Evolutionary conservation across 1,139 yeast genomes (phyloP).

Genomic region (Yamadazyma buinensis): DNA sequence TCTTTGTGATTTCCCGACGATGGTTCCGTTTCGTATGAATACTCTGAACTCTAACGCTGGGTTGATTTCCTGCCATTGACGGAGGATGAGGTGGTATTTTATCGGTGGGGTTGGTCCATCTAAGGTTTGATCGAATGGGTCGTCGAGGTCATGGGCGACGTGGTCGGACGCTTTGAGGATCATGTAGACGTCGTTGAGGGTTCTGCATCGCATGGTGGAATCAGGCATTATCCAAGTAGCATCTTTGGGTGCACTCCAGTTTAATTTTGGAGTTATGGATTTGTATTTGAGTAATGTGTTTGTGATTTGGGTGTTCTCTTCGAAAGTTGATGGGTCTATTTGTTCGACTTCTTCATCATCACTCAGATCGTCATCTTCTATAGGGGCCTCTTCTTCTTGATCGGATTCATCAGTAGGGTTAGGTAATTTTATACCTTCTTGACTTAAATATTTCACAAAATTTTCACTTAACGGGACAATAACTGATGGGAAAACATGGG

Average conservation of each 20-base stretch:
- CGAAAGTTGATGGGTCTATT: constrained; percentile 51
- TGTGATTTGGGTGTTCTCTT: constrained; percentile 53
- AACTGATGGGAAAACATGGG: constrained; percentile 47
- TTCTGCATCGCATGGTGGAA: constrained; percentile 66
- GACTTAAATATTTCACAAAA: constrained; percentile 66
- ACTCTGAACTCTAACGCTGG: constrained; percentile 91
- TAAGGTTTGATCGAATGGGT: constrained; percentile 70
- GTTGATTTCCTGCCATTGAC: constrained; percentile 76
- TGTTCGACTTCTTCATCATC: constrained; percentile 19
- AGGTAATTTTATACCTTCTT: constrained; percentile 77
- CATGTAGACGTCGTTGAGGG: constrained; percentile 71
- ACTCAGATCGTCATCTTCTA: constrained; percentile 23
- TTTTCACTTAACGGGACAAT: constrained; percentile 65
- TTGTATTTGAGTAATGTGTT: constrained; percentile 40
- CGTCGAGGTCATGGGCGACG: constrained; percentile 75
- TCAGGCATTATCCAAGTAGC: constrained; percentile 88
- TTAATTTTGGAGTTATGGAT: constrained; percentile 78
- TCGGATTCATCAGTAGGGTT: constrained; percentile 13
- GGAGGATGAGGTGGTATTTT: no score
- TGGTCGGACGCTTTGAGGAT: constrained; percentile 84
- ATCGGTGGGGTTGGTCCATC: no score
- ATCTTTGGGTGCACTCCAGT: constrained; percentile 97
- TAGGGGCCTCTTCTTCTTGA: constrained; percentile 15
- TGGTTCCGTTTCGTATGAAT: constrained; percentile 58
- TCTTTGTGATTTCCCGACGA: constrained; percentile 79